These are phyloP conservation scores for Leccinum subgranulosum DNA, from an alignment of 768 basidiomycete species.

Conservation along the genomic window DNA sequence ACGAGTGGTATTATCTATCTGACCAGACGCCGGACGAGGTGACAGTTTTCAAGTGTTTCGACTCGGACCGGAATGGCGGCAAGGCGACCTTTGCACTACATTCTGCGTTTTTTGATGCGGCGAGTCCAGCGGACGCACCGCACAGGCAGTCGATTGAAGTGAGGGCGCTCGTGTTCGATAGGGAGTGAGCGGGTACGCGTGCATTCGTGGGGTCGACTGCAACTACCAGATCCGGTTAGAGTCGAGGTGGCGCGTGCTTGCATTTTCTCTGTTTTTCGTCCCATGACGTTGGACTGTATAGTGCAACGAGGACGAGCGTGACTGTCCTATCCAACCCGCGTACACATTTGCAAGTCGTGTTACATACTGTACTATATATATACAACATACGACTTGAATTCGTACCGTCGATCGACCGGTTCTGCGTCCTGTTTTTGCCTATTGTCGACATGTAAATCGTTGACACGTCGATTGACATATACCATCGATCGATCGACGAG, in stretches of 20 bases:
- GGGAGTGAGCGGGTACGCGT: conserved; percentile 17
- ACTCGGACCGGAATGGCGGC: conserved; percentile 30
- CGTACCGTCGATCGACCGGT: neutral
- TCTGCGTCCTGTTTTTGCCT: neutral
- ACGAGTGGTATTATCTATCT: conserved; percentile 36
- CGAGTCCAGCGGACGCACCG: conserved; percentile 31
- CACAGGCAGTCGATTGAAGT: conserved; percentile 41
- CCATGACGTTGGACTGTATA: no score
- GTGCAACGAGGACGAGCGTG: no score
- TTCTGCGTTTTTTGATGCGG: conserved; percentile 36
- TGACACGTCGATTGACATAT: neutral
- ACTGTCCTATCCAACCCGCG: no score
- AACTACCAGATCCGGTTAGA: no score
- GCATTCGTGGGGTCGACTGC: neutral
- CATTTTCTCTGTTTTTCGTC: no score
- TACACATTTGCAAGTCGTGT: no score
- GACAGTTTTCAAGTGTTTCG: conserved; percentile 41
- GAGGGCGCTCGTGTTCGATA: conserved; percentile 37
- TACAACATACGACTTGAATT: neutral
- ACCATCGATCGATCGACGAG: neutral
- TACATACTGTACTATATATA: no score
- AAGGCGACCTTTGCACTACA: conserved; percentile 38
- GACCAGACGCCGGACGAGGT: conserved; percentile 39
- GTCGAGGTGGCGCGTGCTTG: no score
- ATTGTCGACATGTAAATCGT: neutral